These are phyloP conservation scores for Hippophae gyantsensis DNA, from an alignment of 306 rosid genomes.

Conservation along the genomic window DNA sequence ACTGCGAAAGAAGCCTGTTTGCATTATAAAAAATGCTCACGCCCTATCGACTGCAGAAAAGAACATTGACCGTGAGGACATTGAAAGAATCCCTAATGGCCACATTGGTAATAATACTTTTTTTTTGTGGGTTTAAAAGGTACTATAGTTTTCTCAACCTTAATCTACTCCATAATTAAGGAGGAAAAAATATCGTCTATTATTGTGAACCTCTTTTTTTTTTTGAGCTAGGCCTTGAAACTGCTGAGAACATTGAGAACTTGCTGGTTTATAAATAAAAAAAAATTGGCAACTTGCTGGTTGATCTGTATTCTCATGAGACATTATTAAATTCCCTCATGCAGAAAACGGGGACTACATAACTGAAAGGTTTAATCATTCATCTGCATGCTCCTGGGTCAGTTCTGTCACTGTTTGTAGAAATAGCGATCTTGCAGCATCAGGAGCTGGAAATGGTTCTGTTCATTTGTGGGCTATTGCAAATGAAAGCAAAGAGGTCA, in stretches of 20 bases:
- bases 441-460: conserved; percentile 89
- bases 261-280: background rate
- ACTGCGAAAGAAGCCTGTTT: conserved; percentile 70
- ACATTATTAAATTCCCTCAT: conserved; percentile 17
- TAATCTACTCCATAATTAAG: no score
- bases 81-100: conserved; percentile 50
- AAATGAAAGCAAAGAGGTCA: conserved; percentile 52
- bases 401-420: conserved; percentile 68
- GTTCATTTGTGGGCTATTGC: conserved; percentile 68
- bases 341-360: conserved; percentile 49
- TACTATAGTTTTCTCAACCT: no score
- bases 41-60: conserved; percentile 28
- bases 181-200: no score
- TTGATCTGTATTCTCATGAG: conserved; percentile 17
- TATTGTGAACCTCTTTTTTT: no score
- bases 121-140: background rate
- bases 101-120: conserved; percentile 39
- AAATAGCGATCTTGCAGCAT: conserved; percentile 85
- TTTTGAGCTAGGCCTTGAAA: no score
- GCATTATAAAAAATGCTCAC: conserved; percentile 74
- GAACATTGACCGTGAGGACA: conserved; percentile 32
- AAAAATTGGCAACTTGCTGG: background rate
- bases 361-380: conserved; percentile 21
- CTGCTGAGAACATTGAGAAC: no score
- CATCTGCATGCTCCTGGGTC: conserved; percentile 67